Percentiles rank a stretch among this genome's conserved stretches.
Conservation (phyloP, 805 yeast species). For the Hanseniaspora lachancei region DNA sequence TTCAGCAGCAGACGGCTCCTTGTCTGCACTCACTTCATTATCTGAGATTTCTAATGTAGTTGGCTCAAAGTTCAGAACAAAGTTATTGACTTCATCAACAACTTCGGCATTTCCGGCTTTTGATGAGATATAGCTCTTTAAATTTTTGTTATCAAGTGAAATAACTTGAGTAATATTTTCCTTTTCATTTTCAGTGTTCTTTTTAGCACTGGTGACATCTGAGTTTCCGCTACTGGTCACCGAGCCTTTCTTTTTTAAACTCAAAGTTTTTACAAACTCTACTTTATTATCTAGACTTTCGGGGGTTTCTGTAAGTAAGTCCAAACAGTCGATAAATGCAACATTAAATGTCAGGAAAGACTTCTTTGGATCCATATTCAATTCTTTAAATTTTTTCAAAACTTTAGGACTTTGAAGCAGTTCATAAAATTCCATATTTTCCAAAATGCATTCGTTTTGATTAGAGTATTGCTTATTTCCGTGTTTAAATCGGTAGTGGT, state of each 20-base stretch:
- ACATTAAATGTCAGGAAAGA: conserved; percentile 23
- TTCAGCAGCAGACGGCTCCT: neutral
- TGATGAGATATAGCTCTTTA: neutral
- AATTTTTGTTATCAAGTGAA: neutral
- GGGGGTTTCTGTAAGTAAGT: neutral
- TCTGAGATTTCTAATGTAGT: neutral
- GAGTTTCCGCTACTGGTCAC: conserved; percentile 1
- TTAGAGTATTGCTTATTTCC: conserved; percentile 47
- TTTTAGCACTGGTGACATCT: neutral
- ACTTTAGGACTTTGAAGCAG: conserved; percentile 26
- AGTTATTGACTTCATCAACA: conserved; percentile 3
- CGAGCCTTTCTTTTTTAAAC: neutral
- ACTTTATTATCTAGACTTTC: conserved; percentile 7
- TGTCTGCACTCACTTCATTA: neutral
- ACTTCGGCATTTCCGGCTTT: neutral
- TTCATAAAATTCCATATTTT: conserved; percentile 48
- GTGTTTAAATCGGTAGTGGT: conserved; percentile 66
- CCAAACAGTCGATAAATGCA: conserved; percentile 18
- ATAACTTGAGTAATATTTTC: neutral
- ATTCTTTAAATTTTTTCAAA: conserved; percentile 20
- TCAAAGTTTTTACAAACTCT: neutral
- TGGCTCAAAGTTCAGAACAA: conserved; percentile 6
- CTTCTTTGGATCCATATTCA: conserved; percentile 20
- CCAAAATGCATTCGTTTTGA: conserved; percentile 61
- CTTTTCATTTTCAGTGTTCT: neutral